These are phyloP conservation scores for Telfairia occidentalis DNA, from an alignment of 331 rosid species.

Conservation along the genomic window DNA sequence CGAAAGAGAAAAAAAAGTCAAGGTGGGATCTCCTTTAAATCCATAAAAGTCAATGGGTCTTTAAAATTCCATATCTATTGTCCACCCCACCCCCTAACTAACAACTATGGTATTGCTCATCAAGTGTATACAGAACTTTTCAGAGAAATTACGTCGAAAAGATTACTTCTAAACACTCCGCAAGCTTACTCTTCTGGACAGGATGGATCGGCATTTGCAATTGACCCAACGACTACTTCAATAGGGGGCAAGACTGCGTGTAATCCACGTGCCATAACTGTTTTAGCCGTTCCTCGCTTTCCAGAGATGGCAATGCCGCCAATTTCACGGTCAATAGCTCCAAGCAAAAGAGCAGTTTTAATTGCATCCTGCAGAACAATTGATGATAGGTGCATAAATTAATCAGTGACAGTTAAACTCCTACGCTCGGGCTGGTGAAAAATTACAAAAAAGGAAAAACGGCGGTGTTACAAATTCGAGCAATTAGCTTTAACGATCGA, in stretches of 20 bases:
- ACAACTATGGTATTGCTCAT: background rate
- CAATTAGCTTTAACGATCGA: background rate
- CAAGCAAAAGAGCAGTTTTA: conserved; percentile 89
- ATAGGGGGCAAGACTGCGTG: conserved; percentile 90
- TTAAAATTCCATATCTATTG: background rate
- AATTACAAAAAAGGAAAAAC: background rate
- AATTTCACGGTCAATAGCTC: conserved; percentile 74
- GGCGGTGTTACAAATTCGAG: no score
- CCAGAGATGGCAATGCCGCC: conserved; percentile 96
- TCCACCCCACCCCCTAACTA: background rate
- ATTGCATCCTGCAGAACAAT: conserved; percentile 64
- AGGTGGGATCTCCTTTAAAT: background rate
- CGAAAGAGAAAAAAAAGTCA: background rate
- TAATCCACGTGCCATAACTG: conserved; percentile 90
- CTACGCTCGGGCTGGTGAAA: background rate
- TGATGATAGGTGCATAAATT: background rate
- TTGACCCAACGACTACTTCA: conserved; percentile 74
- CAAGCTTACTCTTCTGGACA: conserved; percentile 80
- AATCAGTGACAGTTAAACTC: background rate
- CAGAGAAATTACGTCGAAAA: background rate
- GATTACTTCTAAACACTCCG: conserved; percentile 17
- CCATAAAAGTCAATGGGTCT: background rate
- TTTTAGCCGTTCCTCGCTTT: conserved; percentile 88
- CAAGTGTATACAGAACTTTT: background rate
- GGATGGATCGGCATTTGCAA: conserved; percentile 80